Evolutionary conservation across 1,284 basidiomycete species (phyloP), one percentile per base, ranked within the genome.

Genomic region (Apiotrichum veenhuisii): DNA sequence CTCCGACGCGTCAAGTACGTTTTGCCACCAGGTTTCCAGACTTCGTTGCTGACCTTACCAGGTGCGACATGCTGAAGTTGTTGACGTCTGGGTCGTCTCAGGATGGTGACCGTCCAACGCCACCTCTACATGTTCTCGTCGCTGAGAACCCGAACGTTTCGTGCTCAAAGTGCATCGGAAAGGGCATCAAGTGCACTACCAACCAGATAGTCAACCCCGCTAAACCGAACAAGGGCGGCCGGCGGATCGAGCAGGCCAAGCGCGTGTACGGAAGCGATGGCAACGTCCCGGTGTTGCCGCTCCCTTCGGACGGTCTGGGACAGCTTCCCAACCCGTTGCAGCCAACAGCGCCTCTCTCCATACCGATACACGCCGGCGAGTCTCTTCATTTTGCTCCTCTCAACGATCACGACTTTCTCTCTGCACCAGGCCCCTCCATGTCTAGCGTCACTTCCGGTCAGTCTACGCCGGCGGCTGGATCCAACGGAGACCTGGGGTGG

Each of bases 161-260:
- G 3, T 74, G 72, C 57, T 64, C 66, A 7, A 68, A 72, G 53
- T 74, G 72, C 58, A 57, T 58, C 33, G 63, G 47, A n/a, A 74
- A 74, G 46, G 68, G 66, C 22, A 52, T 74, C 20, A 66, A 62
- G 41, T 74, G 72, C 55, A 67, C 70, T 2, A 70, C 68, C 5
- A 57, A 68, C 23, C 64, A 66, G 52, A 74, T 74, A 23, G 50
- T 67, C 23, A 71, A 71, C 48, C 72, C 72, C 3, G 58, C 57
- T 8, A 68, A 62, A 54, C 68, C 69, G n/a, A 74, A 72, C 45
- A 74, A 74, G 55, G 70, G 70, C n/a, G 70, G 72, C 3, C 64
- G 59, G 50, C 62, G 72, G 51, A 74, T 74, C 23, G 69, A 71
- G 23, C 65, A 68, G 48, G 72, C 72, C 2, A 64, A 60, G 55